Conservation (phyloP, 73 alveolate species). For the Paramecium primaurelia region DNA sequence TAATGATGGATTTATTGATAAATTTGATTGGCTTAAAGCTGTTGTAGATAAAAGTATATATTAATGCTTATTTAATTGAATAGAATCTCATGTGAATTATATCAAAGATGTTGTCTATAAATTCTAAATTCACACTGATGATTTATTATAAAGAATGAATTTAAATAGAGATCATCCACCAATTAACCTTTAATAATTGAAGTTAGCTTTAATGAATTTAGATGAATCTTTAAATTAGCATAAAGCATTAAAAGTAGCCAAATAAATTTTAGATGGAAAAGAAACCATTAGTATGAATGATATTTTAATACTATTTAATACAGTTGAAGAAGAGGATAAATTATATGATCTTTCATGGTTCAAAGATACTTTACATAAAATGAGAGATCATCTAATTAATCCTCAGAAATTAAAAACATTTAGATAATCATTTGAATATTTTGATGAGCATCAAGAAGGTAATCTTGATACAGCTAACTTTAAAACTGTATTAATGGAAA, state of each 20-base stretch:
- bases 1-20: constrained; percentile 66
- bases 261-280: constrained; percentile 37
- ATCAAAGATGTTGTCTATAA: constrained; percentile 56
- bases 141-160: constrained; percentile 53
- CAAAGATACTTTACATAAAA: constrained; percentile 43
- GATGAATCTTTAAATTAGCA: constrained; percentile 45
- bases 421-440: constrained; percentile 48
- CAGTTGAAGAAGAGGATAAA: constrained; percentile 56
- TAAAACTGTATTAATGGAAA: constrained; percentile 55
- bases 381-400: constrained; percentile 41
- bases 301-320: constrained; percentile 14
- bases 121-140: constrained; percentile 59
- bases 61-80: neutral
- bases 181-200: neutral
- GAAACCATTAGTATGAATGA: constrained; percentile 51
- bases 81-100: constrained; percentile 55
- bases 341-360: constrained; percentile 50
- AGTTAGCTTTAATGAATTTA: constrained; percentile 49
- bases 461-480: constrained; percentile 59
- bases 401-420: neutral
- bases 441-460: constrained; percentile 63
- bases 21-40: constrained; percentile 56
- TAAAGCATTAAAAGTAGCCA: constrained; percentile 51
- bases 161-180: constrained; percentile 56
- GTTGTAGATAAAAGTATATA: constrained; percentile 42